These are phyloP conservation scores for Knufia petricola DNA, from an alignment of 2,329 filamentous ascomycete genomes.

Conservation along the genomic window DNA sequence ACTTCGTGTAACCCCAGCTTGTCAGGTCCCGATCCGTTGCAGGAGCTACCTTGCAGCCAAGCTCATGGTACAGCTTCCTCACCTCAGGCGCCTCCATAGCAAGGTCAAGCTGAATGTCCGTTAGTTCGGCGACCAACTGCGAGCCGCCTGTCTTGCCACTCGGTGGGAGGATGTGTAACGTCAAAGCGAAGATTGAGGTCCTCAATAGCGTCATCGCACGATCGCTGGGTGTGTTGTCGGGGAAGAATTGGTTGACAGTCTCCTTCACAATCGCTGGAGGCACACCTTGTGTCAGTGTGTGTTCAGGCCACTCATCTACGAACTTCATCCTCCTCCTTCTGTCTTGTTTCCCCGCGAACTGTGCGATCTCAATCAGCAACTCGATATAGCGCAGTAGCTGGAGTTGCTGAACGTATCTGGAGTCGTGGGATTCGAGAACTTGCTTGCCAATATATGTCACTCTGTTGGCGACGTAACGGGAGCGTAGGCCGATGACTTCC, in stretches of 20 bases:
- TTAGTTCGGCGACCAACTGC: slow-evolving; percentile 30
- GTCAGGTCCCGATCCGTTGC: slow-evolving; percentile 33
- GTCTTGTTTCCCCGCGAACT: slow-evolving; percentile 30
- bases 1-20: slow-evolving; percentile 30
- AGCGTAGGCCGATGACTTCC: slow-evolving; percentile 29
- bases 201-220: slow-evolving; percentile 35
- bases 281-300: slow-evolving; percentile 14
- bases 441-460: slow-evolving; percentile 30
- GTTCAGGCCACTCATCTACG: slow-evolving; percentile 18
- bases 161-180: slow-evolving; percentile 37
- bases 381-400: slow-evolving; percentile 38
- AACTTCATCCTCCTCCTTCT: slow-evolving; percentile 26
- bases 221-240: slow-evolving; percentile 29
- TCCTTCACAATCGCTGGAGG: slow-evolving; percentile 29
- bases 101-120: slow-evolving; percentile 37
- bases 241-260: slow-evolving; percentile 34
- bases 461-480: slow-evolving; percentile 37
- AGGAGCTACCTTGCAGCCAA: slow-evolving; percentile 37
- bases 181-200: slow-evolving; percentile 38
- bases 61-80: slow-evolving; percentile 36
- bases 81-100: slow-evolving; percentile 28
- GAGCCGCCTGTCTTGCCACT: slow-evolving; percentile 28
- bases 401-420: slow-evolving; percentile 21
- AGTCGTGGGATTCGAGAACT: slow-evolving; percentile 27
- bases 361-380: slow-evolving; percentile 34